Base-by-base conservation (phyloP, 352 stramenopile genomes). In the Pythium diclinum region DNA sequence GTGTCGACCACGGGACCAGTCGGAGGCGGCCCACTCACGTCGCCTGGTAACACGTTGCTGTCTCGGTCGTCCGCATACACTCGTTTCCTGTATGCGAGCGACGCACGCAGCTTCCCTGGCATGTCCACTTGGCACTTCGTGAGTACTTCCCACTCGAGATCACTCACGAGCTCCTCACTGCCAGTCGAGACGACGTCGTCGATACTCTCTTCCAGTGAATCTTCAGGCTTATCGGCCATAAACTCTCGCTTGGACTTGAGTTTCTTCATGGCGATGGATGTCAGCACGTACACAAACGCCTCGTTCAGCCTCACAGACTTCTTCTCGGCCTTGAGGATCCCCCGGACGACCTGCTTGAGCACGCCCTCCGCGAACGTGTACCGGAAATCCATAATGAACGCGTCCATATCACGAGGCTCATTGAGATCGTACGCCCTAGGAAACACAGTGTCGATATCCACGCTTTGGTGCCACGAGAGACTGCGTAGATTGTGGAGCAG, bases 301-400 rank as follows among this genome's bases (percentile, higher is more conserved):
- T 73, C 65, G 44, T 95, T 92, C 6, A 81, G 67, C 2, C 53
- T 61, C 23, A 83, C 60, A 1, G 58, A 23, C 14, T 57, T 54
- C 6, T 33, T 44, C 6, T 36, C 21, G 17, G 56, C 56, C 32
- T 61, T 56, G 5, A 58, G 25, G n/a, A 73, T 71, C 23, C 66
- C 52, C 3, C 79, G 59, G 11, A 69, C 76, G 2, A 89, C 56
- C 48, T 88, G 61, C 75, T 97, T 97, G 42, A 97, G 77, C 56
- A 97, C 46, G 11, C 85, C 78, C 65, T 95, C 87, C 1, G 89
- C 89, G 8, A 89, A 74, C 3, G 88, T 83, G 56, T 82, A 91
- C n/a, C 88, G 81, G 66, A 95, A 98, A 54, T 98, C 92, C 56
- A 98, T 88, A 17, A 97, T 59, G 61, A 97, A 98, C 6, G 68